These are phyloP conservation scores for Penicillium dipodomyicola DNA, from an alignment of 495 filamentous ascomycete species.

Conservation along the genomic window DNA sequence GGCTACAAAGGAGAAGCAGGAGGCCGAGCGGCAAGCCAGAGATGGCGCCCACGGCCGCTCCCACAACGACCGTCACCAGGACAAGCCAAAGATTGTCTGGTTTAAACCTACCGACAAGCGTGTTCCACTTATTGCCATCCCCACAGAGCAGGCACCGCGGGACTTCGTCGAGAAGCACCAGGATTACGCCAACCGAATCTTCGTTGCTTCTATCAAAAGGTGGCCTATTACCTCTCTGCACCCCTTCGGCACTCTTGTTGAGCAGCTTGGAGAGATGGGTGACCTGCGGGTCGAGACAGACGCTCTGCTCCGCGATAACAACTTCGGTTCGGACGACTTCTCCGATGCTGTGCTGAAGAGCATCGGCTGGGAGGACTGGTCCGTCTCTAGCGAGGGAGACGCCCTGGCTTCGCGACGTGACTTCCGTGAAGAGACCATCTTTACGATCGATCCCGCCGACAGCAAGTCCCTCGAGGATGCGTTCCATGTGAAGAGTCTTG, in stretches of 20 bases:
- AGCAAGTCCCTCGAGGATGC: conserved; percentile 85
- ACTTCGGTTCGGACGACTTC: conserved; percentile 96
- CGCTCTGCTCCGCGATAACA: conserved; percentile 94
- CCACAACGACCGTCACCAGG: conserved; percentile 80
- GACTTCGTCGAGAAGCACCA: conserved; percentile 99
- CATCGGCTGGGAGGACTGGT: conserved; percentile 89
- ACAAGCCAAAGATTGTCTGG: conserved; percentile 99
- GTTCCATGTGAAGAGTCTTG: conserved; percentile 79
- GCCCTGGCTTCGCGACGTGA: conserved; percentile 78
- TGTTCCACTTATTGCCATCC: conserved; percentile 95
- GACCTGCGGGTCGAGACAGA: conserved; percentile 96
- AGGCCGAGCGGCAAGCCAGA: conserved; percentile 88
- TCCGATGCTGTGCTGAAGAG: conserved; percentile 93
- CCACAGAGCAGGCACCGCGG: conserved; percentile 93
- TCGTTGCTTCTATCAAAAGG: conserved; percentile 97
- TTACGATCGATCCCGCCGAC: conserved; percentile 85
- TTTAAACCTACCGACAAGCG: conserved; percentile 99
- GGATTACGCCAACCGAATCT: conserved; percentile 94
- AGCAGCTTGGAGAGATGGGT: conserved; percentile 96
- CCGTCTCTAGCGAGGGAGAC: conserved; percentile 77
- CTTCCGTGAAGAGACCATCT: conserved; percentile 84
- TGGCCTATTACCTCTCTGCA: conserved; percentile 99
- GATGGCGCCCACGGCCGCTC: conserved; percentile 75
- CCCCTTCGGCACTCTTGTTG: conserved; percentile 95
- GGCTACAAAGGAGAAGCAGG: conserved; percentile 99